Base-by-base conservation (phyloP, 257 asterid genomes). In the Salvia miltiorrhiza region DNA sequence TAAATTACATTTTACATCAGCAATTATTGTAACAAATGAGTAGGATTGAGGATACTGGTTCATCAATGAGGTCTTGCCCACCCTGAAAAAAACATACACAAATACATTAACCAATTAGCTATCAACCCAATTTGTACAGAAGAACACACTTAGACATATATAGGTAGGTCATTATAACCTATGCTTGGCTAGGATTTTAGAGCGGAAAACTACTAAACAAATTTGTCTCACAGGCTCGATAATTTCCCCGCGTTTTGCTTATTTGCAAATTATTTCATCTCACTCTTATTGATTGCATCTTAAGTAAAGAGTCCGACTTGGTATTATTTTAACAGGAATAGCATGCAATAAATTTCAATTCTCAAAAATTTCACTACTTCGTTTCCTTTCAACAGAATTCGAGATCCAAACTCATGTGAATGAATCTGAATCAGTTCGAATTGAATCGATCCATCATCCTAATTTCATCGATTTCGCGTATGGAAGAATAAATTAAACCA, bases 21-120 rank as follows among this genome's bases (percentile, higher is more conserved):
- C 58, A 67, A 71, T 43, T 40, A 43, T 23, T n/a, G 5, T 9
- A 50, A 14, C 26, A 59, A 41, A 5, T 2, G 28, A 66, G 30
- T 13, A 55, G 13, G 37, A 37, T 9, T 4, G 54, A 76, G 97
- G 95, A 88, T 93, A 93, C 99, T 93, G 99, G 79, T 93, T 93
- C 99, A 93, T 93, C 90, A 93, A 79, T 20, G 96, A 93, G 53
- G 99, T 93, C 85, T 93, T 93, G 69, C 99, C 99, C 61, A 93
- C 99, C 89, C 99, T 93, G 91, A 85, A 81, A 71, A 78, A 60
- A 52, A 78, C 50, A 71, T 71, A 68, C 2, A 72, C 24, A 48
- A 32, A 6, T 19, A 10, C 63, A 40, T 50, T 62, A 37, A 70
- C 65, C 47, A 53, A 58, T 16, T 17, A 47, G 10, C 41, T 2